These are phyloP conservation scores for Camellia sinensis DNA, from an alignment of 148 eudicot species.

Conservation along the genomic window DNA sequence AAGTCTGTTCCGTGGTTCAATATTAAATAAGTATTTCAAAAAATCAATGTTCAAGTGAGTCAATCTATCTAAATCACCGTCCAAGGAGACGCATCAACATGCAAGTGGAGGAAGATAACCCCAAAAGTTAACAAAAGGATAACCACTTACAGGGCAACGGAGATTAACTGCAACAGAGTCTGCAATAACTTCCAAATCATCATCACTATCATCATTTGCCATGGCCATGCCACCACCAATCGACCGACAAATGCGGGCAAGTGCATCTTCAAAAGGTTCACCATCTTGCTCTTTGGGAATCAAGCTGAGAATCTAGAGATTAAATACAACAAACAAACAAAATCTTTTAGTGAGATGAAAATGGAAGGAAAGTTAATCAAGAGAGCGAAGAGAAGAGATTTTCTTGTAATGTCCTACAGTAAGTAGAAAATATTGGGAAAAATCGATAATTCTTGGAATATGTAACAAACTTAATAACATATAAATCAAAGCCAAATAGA, in stretches of 20 bases:
- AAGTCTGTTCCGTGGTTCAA: too few species aligned
- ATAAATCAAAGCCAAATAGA: too few species aligned
- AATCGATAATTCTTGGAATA: too few species aligned
- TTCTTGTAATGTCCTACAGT: too few species aligned
- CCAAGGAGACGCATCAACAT: neutral
- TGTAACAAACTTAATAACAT: too few species aligned
- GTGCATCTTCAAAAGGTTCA: constrained; percentile 75
- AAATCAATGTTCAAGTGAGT: too few species aligned
- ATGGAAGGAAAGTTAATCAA: neutral
- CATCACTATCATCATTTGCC: constrained; percentile 76
- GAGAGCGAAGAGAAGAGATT: too few species aligned
- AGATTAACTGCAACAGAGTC: constrained; percentile 77
- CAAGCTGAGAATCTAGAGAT: constrained; percentile 59
- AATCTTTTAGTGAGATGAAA: neutral
- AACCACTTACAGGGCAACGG: constrained; percentile 85
- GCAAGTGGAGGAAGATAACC: neutral
- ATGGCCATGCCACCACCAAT: constrained; percentile 80
- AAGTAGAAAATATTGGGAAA: too few species aligned
- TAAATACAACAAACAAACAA: constrained; percentile 1
- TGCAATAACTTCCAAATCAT: constrained; percentile 88
- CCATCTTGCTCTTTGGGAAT: constrained; percentile 67
- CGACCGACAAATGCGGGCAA: constrained; percentile 87
- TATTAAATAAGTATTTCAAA: too few species aligned
- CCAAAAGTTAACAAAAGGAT: neutral
- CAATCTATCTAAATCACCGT: too few species aligned